These are phyloP conservation scores for Fusarium pseudograminearum DNA, from an alignment of 2,329 filamentous ascomycete species.

Conservation along the genomic window DNA sequence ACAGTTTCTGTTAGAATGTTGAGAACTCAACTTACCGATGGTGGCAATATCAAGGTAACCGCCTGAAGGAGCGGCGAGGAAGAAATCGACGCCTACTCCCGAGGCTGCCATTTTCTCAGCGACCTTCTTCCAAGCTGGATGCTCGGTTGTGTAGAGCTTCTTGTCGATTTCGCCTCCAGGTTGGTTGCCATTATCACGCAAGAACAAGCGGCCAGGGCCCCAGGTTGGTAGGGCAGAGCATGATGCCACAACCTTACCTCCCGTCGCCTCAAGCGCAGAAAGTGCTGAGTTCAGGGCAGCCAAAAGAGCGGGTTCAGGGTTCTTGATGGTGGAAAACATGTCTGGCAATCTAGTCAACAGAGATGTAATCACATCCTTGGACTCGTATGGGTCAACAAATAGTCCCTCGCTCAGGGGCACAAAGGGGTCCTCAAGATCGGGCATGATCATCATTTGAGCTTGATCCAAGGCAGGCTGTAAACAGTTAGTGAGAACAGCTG, in stretches of 20 bases:
- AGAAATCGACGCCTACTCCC: conserved; percentile 93
- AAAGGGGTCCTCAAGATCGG: conserved; percentile 96
- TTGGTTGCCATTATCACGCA: conserved; percentile 89
- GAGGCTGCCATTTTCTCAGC: conserved; percentile 88
- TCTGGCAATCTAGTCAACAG: conserved; percentile 85
- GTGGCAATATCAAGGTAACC: conserved; percentile 94
- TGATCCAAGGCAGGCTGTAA: conserved; percentile 77
- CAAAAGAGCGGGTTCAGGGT: conserved; percentile 88
- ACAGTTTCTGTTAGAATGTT: neutral
- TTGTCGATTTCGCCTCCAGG: conserved; percentile 90
- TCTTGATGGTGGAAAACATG: conserved; percentile 89
- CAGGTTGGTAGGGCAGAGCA: conserved; percentile 89
- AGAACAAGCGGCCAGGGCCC: conserved; percentile 86
- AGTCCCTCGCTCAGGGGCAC: conserved; percentile 90
- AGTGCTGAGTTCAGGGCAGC: conserved; percentile 86
- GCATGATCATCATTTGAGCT: conserved; percentile 99
- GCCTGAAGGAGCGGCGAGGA: conserved; percentile 89
- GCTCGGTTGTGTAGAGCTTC: conserved; percentile 90
- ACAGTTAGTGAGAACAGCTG: conserved; percentile 29
- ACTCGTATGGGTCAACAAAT: conserved; percentile 94
- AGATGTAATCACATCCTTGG: conserved; percentile 86
- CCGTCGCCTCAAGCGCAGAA: conserved; percentile 85
- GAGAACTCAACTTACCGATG: conserved; percentile 69
- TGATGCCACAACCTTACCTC: conserved; percentile 92
- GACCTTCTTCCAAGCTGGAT: conserved; percentile 86